These are phyloP conservation scores for Podospora didyma DNA, from an alignment of 495 filamentous ascomycete genomes.

Conservation along the genomic window DNA sequence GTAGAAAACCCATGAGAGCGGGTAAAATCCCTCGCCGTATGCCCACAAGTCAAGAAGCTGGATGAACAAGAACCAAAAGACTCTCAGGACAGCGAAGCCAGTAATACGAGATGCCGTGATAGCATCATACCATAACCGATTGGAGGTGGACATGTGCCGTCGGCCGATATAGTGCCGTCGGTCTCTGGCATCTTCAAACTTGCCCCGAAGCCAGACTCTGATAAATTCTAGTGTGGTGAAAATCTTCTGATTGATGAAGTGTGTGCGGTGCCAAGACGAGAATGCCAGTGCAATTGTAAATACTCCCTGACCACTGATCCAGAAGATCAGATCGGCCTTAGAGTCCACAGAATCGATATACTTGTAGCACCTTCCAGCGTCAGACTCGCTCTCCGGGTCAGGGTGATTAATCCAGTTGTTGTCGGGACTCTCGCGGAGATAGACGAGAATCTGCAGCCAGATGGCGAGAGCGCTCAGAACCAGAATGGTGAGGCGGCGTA, in stretches of 20 bases:
- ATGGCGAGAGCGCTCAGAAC: background rate
- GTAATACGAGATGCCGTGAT: background rate
- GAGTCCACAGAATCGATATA: background rate
- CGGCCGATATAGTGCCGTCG: background rate
- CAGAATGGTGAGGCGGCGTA: background rate
- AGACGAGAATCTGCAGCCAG: background rate
- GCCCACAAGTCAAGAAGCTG: background rate
- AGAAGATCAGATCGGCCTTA: background rate
- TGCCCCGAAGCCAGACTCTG: background rate
- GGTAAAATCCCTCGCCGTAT: constrained; percentile 3
- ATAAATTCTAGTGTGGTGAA: background rate
- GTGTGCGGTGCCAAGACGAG: too few species aligned
- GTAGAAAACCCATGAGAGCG: background rate
- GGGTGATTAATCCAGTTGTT: background rate
- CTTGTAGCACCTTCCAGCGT: background rate
- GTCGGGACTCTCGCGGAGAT: background rate
- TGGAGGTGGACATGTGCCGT: background rate
- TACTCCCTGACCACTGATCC: background rate
- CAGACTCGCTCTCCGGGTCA: too few species aligned
- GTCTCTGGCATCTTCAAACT: background rate
- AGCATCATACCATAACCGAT: background rate
- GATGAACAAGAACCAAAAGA: background rate
- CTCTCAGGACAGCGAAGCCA: background rate
- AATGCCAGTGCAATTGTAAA: background rate
- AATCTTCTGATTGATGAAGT: too few species aligned